A percentile compares a stretch with the other conserved stretches of the same genome.
These are phyloP conservation scores for Magnusiomyces paraingens DNA, from an alignment of 1,139 yeast species.

Conservation along the genomic window DNA sequence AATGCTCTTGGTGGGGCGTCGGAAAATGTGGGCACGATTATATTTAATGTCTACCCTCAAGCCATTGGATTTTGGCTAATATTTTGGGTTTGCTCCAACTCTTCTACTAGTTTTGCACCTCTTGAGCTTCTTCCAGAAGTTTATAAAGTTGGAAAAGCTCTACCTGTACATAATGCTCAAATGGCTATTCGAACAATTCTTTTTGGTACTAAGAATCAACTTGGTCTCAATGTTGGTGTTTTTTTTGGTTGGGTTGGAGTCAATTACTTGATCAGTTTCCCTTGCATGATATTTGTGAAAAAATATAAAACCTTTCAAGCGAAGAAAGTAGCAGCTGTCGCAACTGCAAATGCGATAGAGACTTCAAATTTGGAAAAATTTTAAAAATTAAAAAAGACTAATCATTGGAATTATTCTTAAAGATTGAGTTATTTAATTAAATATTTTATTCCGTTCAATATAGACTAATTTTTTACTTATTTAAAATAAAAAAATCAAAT, in stretches of 20 bases:
- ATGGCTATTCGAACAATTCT: conserved; percentile 52
- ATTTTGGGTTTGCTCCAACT: conserved; percentile 52
- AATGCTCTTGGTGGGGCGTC: conserved; percentile 58
- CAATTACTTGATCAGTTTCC: conserved; percentile 33
- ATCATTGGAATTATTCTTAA: too few species aligned
- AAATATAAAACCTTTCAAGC: conserved; percentile 7
- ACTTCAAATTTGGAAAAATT: too few species aligned
- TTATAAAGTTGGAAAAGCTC: conserved; percentile 56
- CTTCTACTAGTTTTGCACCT: conserved; percentile 58
- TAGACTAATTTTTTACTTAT: too few species aligned
- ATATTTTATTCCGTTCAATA: too few species aligned
- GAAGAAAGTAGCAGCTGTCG: conserved; percentile 10
- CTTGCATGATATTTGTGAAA: conserved; percentile 6
- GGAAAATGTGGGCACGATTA: conserved; percentile 48
- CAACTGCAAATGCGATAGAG: background rate
- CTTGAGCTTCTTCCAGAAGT: conserved; percentile 47
- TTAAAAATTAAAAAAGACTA: too few species aligned
- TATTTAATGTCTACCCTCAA: conserved; percentile 44
- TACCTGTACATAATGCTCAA: conserved; percentile 57
- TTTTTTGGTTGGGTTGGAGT: conserved; percentile 53
- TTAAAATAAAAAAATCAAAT: too few species aligned
- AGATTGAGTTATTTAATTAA: too few species aligned
- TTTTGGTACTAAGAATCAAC: conserved; percentile 47
- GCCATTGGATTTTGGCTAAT: conserved; percentile 57
- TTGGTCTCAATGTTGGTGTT: conserved; percentile 56